Evolutionary conservation across 108 stramenopile genomes (phyloP), one percentile per base, ranked within the genome.

Genomic region (Skeletonema potamos): DNA sequence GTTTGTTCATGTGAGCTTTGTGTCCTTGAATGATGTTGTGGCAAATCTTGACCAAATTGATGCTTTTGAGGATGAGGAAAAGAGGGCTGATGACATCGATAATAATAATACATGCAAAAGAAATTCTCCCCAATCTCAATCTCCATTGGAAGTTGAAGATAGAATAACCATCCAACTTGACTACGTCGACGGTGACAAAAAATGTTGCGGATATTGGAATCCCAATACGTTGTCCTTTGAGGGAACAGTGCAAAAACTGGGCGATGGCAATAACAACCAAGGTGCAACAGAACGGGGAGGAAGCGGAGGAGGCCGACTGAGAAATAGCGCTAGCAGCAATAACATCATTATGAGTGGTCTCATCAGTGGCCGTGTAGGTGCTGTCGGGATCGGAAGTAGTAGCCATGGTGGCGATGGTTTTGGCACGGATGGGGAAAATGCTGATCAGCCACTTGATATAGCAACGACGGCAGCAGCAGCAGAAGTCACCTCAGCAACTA

Each of bases 141-240:
- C 48, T 7, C 48, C 48, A 51, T 51, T 37, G 48, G 33, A 27
- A 54, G 11, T 18, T 18, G 34, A 73, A 29, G 33, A 64, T 6
- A 72, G 68, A 43, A 41, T 72, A 27, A 73, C 78, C 27, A 72
- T 79, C 44, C 60, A 57, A 67, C 72, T 79, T 0, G 66, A 79
- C 44, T 79, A 79, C 34, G 44, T 60, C n/a, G 78, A 79, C 55
- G 72, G 72, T 6, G 78, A 72, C 0, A 71, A 54, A 12, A 22
- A 15, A 11, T 63, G 48, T 54, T 27, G 55, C 4, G 78, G 78
- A 10, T 17, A 33, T 55, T 79, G 78, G 78, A 67, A 72, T 72
- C 66, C 28, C 13, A 58, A 72, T n/a, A 62, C 48, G n/a, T 27
- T 72, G 2, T 51, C 60, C 30, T 73, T 79, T 66, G 60, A 58